Base-by-base conservation (phyloP, 2,329 filamentous ascomycete species). In the Calonectria pteridis region DNA sequence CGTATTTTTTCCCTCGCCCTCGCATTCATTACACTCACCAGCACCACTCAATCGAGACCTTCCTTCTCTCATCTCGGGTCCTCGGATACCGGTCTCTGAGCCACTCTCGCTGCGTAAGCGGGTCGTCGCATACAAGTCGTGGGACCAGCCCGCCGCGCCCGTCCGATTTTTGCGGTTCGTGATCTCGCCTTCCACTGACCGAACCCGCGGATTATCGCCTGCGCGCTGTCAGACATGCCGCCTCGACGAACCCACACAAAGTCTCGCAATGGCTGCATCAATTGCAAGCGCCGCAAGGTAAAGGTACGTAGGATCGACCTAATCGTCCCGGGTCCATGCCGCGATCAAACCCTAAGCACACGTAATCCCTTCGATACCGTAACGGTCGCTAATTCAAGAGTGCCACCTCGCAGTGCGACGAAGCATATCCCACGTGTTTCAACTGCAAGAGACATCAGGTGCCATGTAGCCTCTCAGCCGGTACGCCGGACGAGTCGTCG, bases 241-340 rank as follows among this genome's bases (percentile, higher is more conserved):
- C 73, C 77, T 35, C 77, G 81, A 59, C 78, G 81, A 33, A 77
- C 81, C 33, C 82, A 83, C 9, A 86, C 81, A 58, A 83, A 83
- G 72, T 83, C 82, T 69, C 79, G 82, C 14, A 83, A 76, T 16
- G 82, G 82, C 51, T 83, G 82, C 71, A 69, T 68, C 50, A 80
- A 82, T 73, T 83, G 82, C 73, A 83, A 83, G 75, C 76, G 79
- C 10, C 80, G 82, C 43, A 83, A 83, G 69, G 81, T 83, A 31
- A 83, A 83, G 77, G 82, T 83, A 75, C 50, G 80, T 43, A 43
- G 40, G 40, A 43, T 43, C 10, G 4, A 43, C 5, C 40, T n/a
- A 43, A 43, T 43, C 18, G 20, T n/a, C 16, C 40, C 6, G 6
- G 40, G 18, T n/a, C 40, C 40, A 6, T 43, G 40, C 40, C 9